Conservation (phyloP, 768 basidiomycete species). For the Chalciporus pseudorubinellus region DNA sequence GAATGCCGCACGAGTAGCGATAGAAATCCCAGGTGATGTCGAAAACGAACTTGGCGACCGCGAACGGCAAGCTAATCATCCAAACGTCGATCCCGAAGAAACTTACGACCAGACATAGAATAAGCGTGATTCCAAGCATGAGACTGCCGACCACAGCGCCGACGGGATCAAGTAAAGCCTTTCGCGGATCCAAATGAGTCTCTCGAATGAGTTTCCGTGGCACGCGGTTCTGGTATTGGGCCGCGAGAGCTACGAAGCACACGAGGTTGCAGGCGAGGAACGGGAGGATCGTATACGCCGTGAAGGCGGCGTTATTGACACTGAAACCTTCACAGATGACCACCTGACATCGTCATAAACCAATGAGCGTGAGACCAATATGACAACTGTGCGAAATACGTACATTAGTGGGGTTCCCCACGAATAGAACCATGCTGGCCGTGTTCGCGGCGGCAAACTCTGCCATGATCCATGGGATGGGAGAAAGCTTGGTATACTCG, state of each 20-base stretch:
- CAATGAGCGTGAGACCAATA: not conserved
- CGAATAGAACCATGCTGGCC: constrained; percentile 70
- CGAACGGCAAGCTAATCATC: constrained; percentile 83
- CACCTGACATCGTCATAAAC: constrained; percentile 31
- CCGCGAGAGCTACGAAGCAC: constrained; percentile 55
- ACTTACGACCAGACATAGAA: constrained; percentile 73
- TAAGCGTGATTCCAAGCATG: constrained; percentile 63
- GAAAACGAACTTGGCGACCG: constrained; percentile 63
- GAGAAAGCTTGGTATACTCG: constrained; percentile 46
- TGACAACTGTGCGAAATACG: constrained; percentile 1
- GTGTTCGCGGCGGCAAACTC: constrained; percentile 82
- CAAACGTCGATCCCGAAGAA: constrained; percentile 78
- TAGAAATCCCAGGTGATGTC: constrained; percentile 64
- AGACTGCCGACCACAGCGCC: constrained; percentile 74
- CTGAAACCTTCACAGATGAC: constrained; percentile 86
- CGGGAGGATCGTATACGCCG: constrained; percentile 80
- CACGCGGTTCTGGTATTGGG: constrained; percentile 60
- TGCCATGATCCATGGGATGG: constrained; percentile 67
- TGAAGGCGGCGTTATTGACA: constrained; percentile 75
- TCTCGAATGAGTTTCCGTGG: constrained; percentile 42
- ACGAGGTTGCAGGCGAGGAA: constrained; percentile 67
- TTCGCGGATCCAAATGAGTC: constrained; percentile 46
- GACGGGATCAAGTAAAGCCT: constrained; percentile 67
- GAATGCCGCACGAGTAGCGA: constrained; percentile 33
- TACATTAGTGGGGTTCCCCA: constrained; percentile 89